Base-by-base conservation (phyloP, 768 basidiomycete genomes). In the Psilocybe tampanensis region DNA sequence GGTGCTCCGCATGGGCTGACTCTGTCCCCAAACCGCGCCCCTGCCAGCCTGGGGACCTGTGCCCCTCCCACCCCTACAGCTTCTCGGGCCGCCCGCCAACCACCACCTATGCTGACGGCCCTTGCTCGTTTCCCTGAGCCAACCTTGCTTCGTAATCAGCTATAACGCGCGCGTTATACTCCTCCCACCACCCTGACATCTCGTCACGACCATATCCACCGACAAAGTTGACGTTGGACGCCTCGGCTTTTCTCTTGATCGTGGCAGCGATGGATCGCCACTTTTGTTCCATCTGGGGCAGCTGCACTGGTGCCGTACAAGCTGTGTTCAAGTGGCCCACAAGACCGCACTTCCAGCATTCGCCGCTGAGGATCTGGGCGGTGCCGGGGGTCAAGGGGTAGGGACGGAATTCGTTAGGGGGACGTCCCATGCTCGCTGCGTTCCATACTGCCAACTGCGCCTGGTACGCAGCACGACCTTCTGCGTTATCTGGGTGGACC, bases 311-410 rank as follows among this genome's bases (percentile, higher is more conserved):
- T n/a, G n/a, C 43, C 13, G 26, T 22, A 26, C 65, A 66, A 3
- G 39, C 49, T 15, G 34, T 15, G 2, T 9, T 8, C 43, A 17
- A 50, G 45, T 64, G 65, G 17, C 62, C 60, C 0, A 42, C 5
- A 6, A 59, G 49, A 48, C 67, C 63, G 24, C 68, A 69, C 24
- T 48, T 47, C 60, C 54, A 66, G 23, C 66, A 68, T 48, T 61
- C 68, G 1, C 62, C 61, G 6, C 54, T 52, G 8, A 32, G 43
- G 18, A 66, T 49, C 2, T 62, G 53, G 8, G 50, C 29, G 2
- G 66, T 63, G 7, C 69, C 69, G 0, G 65, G 66, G 1, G 32
- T 59, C 1, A 70, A 62, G n/a, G 69, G 68, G 53, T 59, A 62
- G 0, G 65, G 66, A 2, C 58, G 39, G 6, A 50, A n/a, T 48